Evolutionary conservation across 202 grass and related monocot genomes (phyloP).

Genomic region (Zizania palustris): DNA sequence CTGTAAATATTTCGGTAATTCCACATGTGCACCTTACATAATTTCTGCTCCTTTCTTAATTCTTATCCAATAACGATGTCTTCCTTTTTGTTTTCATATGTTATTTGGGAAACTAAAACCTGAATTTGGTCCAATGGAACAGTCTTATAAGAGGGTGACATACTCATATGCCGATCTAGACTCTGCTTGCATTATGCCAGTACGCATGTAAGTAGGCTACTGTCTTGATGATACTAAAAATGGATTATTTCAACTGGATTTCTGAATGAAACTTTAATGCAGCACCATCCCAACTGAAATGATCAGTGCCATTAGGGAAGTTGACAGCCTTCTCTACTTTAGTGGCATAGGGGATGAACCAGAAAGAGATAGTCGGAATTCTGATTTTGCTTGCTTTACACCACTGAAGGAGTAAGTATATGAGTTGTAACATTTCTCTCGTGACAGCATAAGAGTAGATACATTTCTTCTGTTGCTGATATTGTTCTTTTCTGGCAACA

Average conservation of each 20-base stretch:
- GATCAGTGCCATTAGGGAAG: slow-evolving; percentile 57
- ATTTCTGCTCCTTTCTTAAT: slow-evolving; percentile 7
- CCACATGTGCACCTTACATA: slow-evolving; percentile 18
- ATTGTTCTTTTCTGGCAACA: slow-evolving; percentile 51
- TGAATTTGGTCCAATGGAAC: slow-evolving; percentile 27
- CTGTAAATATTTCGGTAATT: not conserved
- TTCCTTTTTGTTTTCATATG: slow-evolving; percentile 23
- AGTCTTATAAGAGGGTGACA: slow-evolving; percentile 37
- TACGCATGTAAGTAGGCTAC: slow-evolving; percentile 62
- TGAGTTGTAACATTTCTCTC: slow-evolving; percentile 16
- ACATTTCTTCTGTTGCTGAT: slow-evolving; percentile 26
- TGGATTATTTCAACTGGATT: slow-evolving; percentile 32
- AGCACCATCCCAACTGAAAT: slow-evolving; percentile 62
- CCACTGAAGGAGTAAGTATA: slow-evolving; percentile 78
- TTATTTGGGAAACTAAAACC: slow-evolving; percentile 33
- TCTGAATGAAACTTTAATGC: slow-evolving; percentile 53
- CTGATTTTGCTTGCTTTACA: slow-evolving; percentile 68
- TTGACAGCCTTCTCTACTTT: slow-evolving; percentile 37
- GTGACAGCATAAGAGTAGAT: slow-evolving; percentile 21
- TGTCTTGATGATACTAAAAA: slow-evolving; percentile 23
- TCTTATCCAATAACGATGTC: slow-evolving; percentile 22
- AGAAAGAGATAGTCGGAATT: slow-evolving; percentile 40
- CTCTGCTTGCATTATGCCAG: slow-evolving; percentile 61
- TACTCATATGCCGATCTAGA: slow-evolving; percentile 45
- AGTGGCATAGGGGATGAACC: slow-evolving; percentile 29